Evolutionary conservation across 192 early-diverging fungal species (phyloP), one percentile per base, ranked within the genome.

Genomic region (Rhizophagus prolifer): DNA sequence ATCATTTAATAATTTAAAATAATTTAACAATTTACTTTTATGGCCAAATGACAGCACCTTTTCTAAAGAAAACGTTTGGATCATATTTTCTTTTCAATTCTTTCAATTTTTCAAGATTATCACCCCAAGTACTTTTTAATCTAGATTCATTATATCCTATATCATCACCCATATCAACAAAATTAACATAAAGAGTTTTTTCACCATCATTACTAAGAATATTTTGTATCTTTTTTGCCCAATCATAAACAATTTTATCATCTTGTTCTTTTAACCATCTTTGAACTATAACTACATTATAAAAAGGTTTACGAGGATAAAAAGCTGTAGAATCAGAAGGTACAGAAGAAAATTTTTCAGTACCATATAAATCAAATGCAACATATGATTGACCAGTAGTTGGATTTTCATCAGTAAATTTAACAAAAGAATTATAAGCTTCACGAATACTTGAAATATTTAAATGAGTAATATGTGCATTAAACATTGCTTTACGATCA

Each of bases 41-140:
- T 0, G 61, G 61, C 23, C 28, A 63, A 63, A 63, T 30, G 28
- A 63, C 61, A 2, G 19, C 23, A 12, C 61, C 23, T 30, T 63
- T 63, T 12, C 28, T 30, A 63, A 63, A 63, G 12, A 63, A 63
- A 16, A 63, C 61, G 12, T 63, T 30, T 28, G 61, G 61, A 13
- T 28, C 61, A 30, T 63, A 63, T 25, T 63, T 63, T 63, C 61
- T 63, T 63, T 63, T 63, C 10, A 63, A 28, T 30, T 63, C 61
- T 63, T 63, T 63, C 61, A 26, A 63, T 63, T 30, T 63, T 26
- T 63, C 23, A 10, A 63, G 23, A 63, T 63, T 63, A 0, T n/a
- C 9, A 30, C 61, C 61, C 10, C 1, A 63, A 25, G 5, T 13
- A 12, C 5, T 25, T 63, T 14, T 25, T 12, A 30, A 9, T 25